A percentile compares a stretch with the other conserved stretches of the same genome.
Conservation (phyloP, 805 yeast species). For the Naumovozyma castellii region DNA sequence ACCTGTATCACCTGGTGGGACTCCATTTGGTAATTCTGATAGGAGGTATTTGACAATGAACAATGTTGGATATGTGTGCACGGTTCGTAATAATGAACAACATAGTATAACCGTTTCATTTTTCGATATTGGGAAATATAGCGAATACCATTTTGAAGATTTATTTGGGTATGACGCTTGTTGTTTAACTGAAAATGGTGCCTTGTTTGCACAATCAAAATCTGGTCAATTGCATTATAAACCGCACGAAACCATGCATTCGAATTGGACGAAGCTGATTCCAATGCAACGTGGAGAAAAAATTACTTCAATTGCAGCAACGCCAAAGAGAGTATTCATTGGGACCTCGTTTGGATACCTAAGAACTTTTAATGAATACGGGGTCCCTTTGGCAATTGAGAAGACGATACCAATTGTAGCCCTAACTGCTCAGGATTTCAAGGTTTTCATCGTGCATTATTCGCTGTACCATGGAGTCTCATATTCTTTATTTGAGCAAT, state of each 20-base stretch:
- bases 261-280: slow-evolving; percentile 62
- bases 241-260: slow-evolving; percentile 53
- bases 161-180: slow-evolving; percentile 63
- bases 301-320: slow-evolving; percentile 61
- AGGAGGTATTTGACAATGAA: slow-evolving; percentile 77
- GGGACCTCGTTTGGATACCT: slow-evolving; percentile 73
- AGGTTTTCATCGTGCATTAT: slow-evolving; percentile 43
- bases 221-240: slow-evolving; percentile 50
- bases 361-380: slow-evolving; percentile 60
- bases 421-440: slow-evolving; percentile 51
- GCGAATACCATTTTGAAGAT: slow-evolving; percentile 83
- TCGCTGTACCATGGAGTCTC: slow-evolving; percentile 22
- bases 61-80: slow-evolving; percentile 71
- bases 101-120: slow-evolving; percentile 79
- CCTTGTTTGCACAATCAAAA: slow-evolving; percentile 47
- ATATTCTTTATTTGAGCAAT: slow-evolving; percentile 23
- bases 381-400: slow-evolving; percentile 62
- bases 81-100: slow-evolving; percentile 50
- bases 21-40: slow-evolving; percentile 61
- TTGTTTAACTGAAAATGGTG: slow-evolving; percentile 56
- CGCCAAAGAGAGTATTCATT: slow-evolving; percentile 48
- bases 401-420: slow-evolving; percentile 66
- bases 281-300: slow-evolving; percentile 46
- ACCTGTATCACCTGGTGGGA: slow-evolving; percentile 80
- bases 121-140: slow-evolving; percentile 64